phyloP scores from a whole-genome alignment of 257 asterid genomes.

The Mentha longifolia region DNA sequence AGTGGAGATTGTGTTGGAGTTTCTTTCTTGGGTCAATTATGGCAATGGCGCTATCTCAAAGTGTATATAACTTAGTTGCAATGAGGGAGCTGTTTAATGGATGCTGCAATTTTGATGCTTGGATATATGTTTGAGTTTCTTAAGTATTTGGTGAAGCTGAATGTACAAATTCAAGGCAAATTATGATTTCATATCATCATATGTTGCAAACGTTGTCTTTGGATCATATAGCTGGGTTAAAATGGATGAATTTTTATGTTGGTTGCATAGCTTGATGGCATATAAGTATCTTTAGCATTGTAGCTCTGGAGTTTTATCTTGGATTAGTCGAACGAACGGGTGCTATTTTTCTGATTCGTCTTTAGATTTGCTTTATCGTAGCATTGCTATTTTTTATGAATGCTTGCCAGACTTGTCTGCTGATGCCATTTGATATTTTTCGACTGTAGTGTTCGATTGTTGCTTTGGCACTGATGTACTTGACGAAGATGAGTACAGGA shows the following conservation, averaged over 20 bases:
- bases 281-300: background rate
- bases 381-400: background rate
- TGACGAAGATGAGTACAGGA: slow-evolving; percentile 87
- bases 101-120: slow-evolving; percentile 12
- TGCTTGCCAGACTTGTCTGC: background rate
- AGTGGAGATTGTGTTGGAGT: slow-evolving; percentile 29
- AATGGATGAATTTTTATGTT: background rate
- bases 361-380: background rate
- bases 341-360: background rate
- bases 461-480: slow-evolving; percentile 95
- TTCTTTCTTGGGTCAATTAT: slow-evolving; percentile 16
- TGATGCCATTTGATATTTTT: slow-evolving; percentile 34
- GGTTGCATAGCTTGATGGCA: slow-evolving; percentile 24
- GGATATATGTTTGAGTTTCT: slow-evolving; percentile 5
- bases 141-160: slow-evolving; percentile 22
- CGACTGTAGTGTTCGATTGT: slow-evolving; percentile 88
- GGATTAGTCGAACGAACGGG: background rate
- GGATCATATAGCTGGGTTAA: slow-evolving; percentile 25
- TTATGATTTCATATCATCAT: background rate
- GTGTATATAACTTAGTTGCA: slow-evolving; percentile 16
- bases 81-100: slow-evolving; percentile 19
- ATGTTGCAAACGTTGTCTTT: slow-evolving; percentile 25
- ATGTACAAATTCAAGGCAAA: slow-evolving; percentile 5
- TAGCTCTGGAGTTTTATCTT: slow-evolving; percentile 3
- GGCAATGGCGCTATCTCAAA: background rate